Evolutionary conservation across 1,284 basidiomycete genomes (phyloP), one percentile per base, ranked within the genome.

Genomic region (Cutaneotrichosporon sp.): DNA sequence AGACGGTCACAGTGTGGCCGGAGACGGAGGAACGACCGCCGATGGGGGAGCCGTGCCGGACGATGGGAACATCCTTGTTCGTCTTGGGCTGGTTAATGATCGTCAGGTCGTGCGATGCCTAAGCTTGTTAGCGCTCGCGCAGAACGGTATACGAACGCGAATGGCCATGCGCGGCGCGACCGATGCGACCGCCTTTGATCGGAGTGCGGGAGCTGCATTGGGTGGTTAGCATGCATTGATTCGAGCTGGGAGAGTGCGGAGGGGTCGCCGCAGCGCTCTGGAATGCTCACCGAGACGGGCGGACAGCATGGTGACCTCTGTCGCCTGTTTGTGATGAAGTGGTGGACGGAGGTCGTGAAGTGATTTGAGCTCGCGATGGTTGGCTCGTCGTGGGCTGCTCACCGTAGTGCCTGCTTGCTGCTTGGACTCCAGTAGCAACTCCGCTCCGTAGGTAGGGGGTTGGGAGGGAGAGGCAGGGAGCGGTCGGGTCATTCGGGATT

Each of bases 1-100:
- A 98, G 51, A 98, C 93, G 26, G 94, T 99, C 37, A 87, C 94
- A 42, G 87, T 83, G 76, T 93, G 91, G 3, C 92, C 92, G 47
- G 85, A 85, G 57, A 85, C 83, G 7, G 89, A 85, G 67, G 89
- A 91, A 65, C 93, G 85, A 48, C 91, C 91, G 32, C 90, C 84
- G 49, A 84, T 80, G n/a, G 68, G 62, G 7, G 74, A 71, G 17
- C 90, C 90, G 58, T 83, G 78, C 16, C 84, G 81, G 65, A 90
- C 79, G 61, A 87, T 76, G 31, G 87, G 83, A 67, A 84, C 84
- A 19, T 64, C 63, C 19, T 57, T 59, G 49, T 64, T 54, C 29
- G 61, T 55, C 54, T 46, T 55, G 63, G 57, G 56, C 55, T 46
- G 60, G 59, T 66, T 60, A 43, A 65, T 55, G 43, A 73, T 61